Conservation (phyloP, 495 filamentous ascomycete genomes). For the Mytilinidion resinicola region DNA sequence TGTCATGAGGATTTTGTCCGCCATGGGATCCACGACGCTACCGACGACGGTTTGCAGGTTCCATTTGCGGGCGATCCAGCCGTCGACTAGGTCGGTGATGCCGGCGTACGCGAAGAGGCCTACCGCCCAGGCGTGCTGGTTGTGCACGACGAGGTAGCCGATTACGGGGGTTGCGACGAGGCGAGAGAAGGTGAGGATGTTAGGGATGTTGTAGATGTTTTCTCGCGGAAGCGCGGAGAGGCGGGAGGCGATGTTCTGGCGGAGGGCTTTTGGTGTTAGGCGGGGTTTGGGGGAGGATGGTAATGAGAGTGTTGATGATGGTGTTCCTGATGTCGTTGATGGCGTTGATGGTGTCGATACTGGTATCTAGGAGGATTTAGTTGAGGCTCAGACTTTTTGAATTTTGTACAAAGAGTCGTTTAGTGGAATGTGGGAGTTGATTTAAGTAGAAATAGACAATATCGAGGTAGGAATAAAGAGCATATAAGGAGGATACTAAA, state of each 20-base stretch:
- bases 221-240: slow-evolving; percentile 50
- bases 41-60: slow-evolving; percentile 89
- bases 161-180: slow-evolving; percentile 77
- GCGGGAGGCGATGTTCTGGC: slow-evolving; percentile 4
- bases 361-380: neutral
- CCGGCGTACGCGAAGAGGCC: slow-evolving; percentile 86
- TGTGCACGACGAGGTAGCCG: slow-evolving; percentile 81
- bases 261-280: slow-evolving; percentile 2
- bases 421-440: no score
- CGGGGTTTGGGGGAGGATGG: neutral
- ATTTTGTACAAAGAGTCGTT: no score
- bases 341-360: neutral
- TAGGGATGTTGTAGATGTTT: slow-evolving; percentile 94
- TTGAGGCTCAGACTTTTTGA: neutral
- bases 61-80: slow-evolving; percentile 82
- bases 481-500: no score
- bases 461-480: no score
- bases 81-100: slow-evolving; percentile 84
- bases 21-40: slow-evolving; percentile 94
- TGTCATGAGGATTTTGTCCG: slow-evolving; percentile 88
- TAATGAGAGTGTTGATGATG: neutral
- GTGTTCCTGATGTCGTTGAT: neutral
- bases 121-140: slow-evolving; percentile 70
- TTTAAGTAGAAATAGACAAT: no score
- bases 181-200: slow-evolving; percentile 82